These are phyloP conservation scores for Mortierella hygrophila DNA, from an alignment of 192 early-diverging fungal species.

Conservation along the genomic window DNA sequence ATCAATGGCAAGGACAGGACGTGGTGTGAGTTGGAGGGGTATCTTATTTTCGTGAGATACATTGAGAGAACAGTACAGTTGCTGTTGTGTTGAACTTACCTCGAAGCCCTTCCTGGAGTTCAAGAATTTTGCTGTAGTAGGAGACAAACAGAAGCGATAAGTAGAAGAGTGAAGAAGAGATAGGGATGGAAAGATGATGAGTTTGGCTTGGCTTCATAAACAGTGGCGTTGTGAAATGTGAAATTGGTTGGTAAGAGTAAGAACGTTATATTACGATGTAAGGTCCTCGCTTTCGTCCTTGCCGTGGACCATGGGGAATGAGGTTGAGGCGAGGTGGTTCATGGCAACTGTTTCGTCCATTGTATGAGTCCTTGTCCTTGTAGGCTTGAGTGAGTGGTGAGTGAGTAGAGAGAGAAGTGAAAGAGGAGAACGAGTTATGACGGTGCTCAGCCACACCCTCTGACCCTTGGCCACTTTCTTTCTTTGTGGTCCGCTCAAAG, in stretches of 20 bases:
- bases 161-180: neutral
- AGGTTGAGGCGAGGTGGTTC: conserved; percentile 44
- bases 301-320: conserved; percentile 43
- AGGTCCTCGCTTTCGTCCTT: conserved; percentile 56
- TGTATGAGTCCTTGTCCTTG: neutral
- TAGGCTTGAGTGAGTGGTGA: neutral
- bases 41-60: neutral
- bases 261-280: conserved; percentile 15
- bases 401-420: neutral
- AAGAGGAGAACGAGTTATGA: neutral
- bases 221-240: neutral
- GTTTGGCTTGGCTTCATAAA: neutral
- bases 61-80: neutral
- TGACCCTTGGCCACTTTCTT: neutral
- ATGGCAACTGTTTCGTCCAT: conserved; percentile 38
- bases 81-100: conserved; percentile 13
- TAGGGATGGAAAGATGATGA: neutral
- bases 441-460: conserved; percentile 20
- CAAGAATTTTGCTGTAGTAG: conserved; percentile 38
- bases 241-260: neutral
- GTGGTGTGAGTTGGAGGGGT: neutral
- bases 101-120: conserved; percentile 48
- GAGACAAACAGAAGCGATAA: neutral
- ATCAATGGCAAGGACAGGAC: neutral
- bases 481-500: neutral